phyloP scores from a whole-genome alignment of 2,329 filamentous ascomycete species.

The Fusarium sp. region DNA sequence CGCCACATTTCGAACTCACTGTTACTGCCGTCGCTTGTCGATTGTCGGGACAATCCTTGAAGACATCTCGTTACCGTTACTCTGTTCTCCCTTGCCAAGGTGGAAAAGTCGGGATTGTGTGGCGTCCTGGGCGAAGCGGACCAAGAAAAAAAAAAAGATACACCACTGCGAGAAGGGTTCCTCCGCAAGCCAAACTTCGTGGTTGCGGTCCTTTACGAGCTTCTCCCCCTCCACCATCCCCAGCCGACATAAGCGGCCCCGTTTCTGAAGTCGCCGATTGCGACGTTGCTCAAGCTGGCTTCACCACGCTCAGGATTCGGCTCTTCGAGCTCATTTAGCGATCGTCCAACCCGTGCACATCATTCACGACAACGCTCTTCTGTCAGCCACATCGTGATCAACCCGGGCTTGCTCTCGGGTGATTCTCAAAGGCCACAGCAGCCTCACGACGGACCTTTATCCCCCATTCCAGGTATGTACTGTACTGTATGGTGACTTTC shows the following conservation, averaged over 20 bases:
- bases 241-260: constrained; percentile 24
- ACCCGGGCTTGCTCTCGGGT: constrained; percentile 49
- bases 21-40: constrained; percentile 14
- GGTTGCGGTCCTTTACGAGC: constrained; percentile 20
- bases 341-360: constrained; percentile 60
- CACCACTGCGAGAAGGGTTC: constrained; percentile 1
- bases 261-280: constrained; percentile 38
- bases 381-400: constrained; percentile 50
- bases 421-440: constrained; percentile 47
- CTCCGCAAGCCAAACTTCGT: constrained; percentile 25
- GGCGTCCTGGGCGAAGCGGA: constrained; percentile 15
- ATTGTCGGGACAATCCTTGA: constrained; percentile 1
- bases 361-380: constrained; percentile 65
- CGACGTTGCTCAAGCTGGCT: constrained; percentile 60
- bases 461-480: constrained; percentile 68
- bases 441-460: constrained; percentile 52
- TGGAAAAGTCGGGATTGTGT: constrained; percentile 34
- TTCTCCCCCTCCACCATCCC: constrained; percentile 12
- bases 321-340: constrained; percentile 66
- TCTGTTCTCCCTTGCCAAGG: constrained; percentile 37
- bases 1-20: constrained; percentile 32
- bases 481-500: constrained; percentile 2
- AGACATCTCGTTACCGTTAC: constrained; percentile 8
- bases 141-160: constrained; percentile 7
- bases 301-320: constrained; percentile 61